Evolutionary conservation across 73 alveolate genomes (phyloP), one percentile per base, ranked within the genome.

Genomic region (Paramecium caudatum): DNA sequence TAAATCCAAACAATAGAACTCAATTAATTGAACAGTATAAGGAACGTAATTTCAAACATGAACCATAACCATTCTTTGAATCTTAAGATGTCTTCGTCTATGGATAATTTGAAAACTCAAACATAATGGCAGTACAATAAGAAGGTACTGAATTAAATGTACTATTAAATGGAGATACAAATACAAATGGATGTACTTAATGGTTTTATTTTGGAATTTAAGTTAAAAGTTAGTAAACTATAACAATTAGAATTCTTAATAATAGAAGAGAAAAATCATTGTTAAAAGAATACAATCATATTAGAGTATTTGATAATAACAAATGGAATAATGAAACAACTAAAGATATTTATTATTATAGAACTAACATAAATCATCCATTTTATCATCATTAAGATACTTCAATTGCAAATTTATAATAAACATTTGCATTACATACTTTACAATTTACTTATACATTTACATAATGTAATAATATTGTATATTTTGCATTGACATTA

Each of bases 151-250:
- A 37, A 23, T 21, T 74, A 6, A 74, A 74, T 74, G 32, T 74
- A 7, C 43, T 74, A 39, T 45, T 74, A 8, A 19, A 37, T 41
- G 43, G 55, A 19, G 93, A 86, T 36, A 63, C 93, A 21, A 86
- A 86, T 62, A 86, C 90, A 23, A 50, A 86, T 25, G 93, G 93
- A 19, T 86, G 82, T 62, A 86, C 93, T 12, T 47, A 70, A 21
- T 86, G 93, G 93, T 86, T 86, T 63, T 63, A 86, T 86, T 86
- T 86, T 62, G 93, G 93, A 3, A 46, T 86, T 21, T 37, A 37
- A 48, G 93, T 65, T 3, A 86, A 86, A 33, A 27, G 33, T 7
- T 80, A 69, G 36, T 23, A 36, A 33, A 17, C 23, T 16, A 32
- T 63, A 4, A 63, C 37, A 34, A 39, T 86, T 41, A 61, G 68